Percentiles rank a stretch among this genome's conserved stretches.
Conservation (phyloP, 2,329 filamentous ascomycete genomes). For the Scedosporium minutisporum region DNA sequence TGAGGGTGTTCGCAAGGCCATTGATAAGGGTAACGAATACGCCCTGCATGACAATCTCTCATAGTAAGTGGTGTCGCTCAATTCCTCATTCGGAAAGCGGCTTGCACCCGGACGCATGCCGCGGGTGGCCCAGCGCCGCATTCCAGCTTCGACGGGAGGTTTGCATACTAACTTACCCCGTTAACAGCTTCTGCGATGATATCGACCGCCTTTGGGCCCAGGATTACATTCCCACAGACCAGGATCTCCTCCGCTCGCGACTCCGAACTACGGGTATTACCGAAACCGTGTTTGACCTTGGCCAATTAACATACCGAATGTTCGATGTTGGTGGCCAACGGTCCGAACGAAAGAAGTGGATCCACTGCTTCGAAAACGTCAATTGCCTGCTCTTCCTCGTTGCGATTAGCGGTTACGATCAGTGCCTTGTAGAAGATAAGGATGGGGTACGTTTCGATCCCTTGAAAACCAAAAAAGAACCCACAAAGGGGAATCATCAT, state of each 20-base stretch:
- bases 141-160: background rate
- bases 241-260: constrained; percentile 85
- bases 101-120: background rate
- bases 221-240: constrained; percentile 81
- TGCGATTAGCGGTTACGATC: constrained; percentile 92
- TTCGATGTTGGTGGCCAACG: constrained; percentile 89
- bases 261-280: constrained; percentile 91
- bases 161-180: background rate
- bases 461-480: background rate
- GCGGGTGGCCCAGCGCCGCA: background rate
- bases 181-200: constrained; percentile 67
- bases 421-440: constrained; percentile 91
- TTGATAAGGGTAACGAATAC: constrained; percentile 90
- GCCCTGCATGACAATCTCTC: constrained; percentile 90
- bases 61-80: constrained; percentile 56
- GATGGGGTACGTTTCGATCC: constrained; percentile 63
- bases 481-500: background rate
- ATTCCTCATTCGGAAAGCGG: background rate
- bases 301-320: constrained; percentile 91
- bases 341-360: constrained; percentile 95
- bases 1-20: constrained; percentile 73
- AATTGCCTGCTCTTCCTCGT: constrained; percentile 89
- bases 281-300: constrained; percentile 86
- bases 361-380: constrained; percentile 91
- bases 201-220: constrained; percentile 65